phyloP scores from a whole-genome alignment of 1,139 yeast genomes.

The Lodderomyces beijingensis region DNA sequence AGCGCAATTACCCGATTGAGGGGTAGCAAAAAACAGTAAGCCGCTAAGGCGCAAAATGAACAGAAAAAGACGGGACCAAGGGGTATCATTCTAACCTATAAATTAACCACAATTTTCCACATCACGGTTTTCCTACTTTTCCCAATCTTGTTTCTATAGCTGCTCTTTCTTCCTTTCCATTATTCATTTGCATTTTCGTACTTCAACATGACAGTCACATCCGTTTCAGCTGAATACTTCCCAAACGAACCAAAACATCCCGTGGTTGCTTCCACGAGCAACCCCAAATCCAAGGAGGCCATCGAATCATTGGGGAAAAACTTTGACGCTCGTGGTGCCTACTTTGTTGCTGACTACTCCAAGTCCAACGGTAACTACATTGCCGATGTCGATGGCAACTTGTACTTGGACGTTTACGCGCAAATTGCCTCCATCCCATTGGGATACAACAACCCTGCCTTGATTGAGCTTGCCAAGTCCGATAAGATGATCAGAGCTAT shows the following conservation, averaged over 20 bases:
- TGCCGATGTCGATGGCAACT: conserved; percentile 68
- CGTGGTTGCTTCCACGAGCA: conserved; percentile 43
- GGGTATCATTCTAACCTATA: too few relatives aligned
- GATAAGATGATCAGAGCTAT: conserved; percentile 64
- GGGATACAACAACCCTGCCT: conserved; percentile 75
- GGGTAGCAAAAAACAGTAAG: too few relatives aligned
- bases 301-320: conserved; percentile 48
- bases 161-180: conserved; percentile 1
- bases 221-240: conserved; percentile 51
- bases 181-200: not conserved
- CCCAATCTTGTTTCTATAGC: not conserved
- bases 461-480: conserved; percentile 57
- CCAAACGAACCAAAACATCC: conserved; percentile 70
- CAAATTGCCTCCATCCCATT: conserved; percentile 76
- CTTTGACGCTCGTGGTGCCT: conserved; percentile 63
- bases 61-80: too few relatives aligned
- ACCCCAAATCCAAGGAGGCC: conserved; percentile 51
- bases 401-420: conserved; percentile 64
- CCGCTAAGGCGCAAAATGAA: too few relatives aligned
- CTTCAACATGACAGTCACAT: conserved; percentile 17
- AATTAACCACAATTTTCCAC: too few relatives aligned
- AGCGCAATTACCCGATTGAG: too few relatives aligned
- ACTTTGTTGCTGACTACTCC: conserved; percentile 65
- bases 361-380: conserved; percentile 70
- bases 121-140: not conserved